phyloP scores from a whole-genome alignment of 441 rosid genomes.

The Pelargonium hybrid region DNA sequence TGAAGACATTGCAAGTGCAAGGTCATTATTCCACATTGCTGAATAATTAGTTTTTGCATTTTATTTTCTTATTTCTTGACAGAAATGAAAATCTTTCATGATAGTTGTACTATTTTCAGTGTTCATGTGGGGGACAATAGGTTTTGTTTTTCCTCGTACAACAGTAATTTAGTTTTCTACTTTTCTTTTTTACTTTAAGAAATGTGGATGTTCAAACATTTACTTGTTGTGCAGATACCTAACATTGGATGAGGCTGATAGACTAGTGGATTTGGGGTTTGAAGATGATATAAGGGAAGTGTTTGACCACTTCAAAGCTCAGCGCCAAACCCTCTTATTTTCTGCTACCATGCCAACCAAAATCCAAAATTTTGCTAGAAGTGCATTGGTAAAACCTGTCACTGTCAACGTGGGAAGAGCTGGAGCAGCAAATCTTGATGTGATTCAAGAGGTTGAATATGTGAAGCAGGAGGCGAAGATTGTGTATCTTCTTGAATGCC shows the following conservation, averaged over 20 bases:
- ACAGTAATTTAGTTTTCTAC: neutral
- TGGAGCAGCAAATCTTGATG: slow-evolving; percentile 93
- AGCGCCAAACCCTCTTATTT: slow-evolving; percentile 79
- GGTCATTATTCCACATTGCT: too few species aligned
- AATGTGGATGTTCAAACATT: slow-evolving; percentile 4
- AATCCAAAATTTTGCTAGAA: slow-evolving; percentile 82
- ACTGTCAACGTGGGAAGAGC: slow-evolving; percentile 86
- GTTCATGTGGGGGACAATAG: too few species aligned
- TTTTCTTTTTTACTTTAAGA: neutral
- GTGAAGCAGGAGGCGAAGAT: slow-evolving; percentile 95
- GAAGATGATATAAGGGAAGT: slow-evolving; percentile 96
- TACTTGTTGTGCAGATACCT: slow-evolving; percentile 46
- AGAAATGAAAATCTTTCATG: too few species aligned
- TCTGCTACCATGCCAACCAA: slow-evolving; percentile 96
- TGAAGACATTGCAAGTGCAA: too few species aligned
- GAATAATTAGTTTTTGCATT: too few species aligned
- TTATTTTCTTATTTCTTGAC: too few species aligned
- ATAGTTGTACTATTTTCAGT: too few species aligned
- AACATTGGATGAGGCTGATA: slow-evolving; percentile 90
- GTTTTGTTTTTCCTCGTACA: too few species aligned
- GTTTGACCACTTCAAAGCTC: slow-evolving; percentile 84
- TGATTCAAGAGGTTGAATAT: slow-evolving; percentile 88
- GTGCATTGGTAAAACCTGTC: slow-evolving; percentile 81
- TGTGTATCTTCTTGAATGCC: slow-evolving; percentile 87
- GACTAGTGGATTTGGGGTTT: slow-evolving; percentile 88